Evolutionary conservation across 257 asterid species (phyloP), one percentile per base, ranked within the genome.

Genomic region (Ballota nigra): DNA sequence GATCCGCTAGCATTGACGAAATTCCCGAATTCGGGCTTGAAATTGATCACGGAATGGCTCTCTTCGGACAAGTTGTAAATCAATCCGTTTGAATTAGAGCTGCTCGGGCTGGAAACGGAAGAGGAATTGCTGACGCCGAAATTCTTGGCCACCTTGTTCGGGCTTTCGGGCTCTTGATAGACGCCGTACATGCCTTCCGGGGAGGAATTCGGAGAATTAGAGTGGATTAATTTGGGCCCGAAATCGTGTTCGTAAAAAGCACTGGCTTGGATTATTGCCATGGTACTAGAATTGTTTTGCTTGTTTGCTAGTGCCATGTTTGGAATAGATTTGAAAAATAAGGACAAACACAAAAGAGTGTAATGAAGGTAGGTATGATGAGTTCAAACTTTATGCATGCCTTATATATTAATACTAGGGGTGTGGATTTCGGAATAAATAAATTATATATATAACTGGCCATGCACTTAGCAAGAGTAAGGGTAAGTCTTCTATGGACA

Each of bases 41-140:
- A 88, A 65, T 47, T 85, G 13, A 88, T 85, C 19, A 86, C 83
- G 18, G 96, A 86, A 75, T 85, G 83, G 18, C 75, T 88, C 76
- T 84, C 90, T 38, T 83, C 90, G 76, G 55, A 47, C 6, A 47
- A n/a, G 16, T 47, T 47, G 12, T 47, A 47, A 47, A 47, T 47
- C 60, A 87, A 59, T 2, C 86, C 91, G 26, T 83, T 88, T 26
- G 97, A 92, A 66, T 86, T 88, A 2, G 90, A 78, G 84, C 98
- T 92, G 82, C 90, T 83, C 6, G 95, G 97, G 40, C 97, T 92
- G 1, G 98, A 89, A 0, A 83, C 89, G 0, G 96, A 75, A 5
- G 97, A 87, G 24, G 88, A 82, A 56, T 84, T 82, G 79, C 86
- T 83, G 63, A 75, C 13, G 2, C 78, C 64, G 78, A 81, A 71